Conservation (phyloP, 228 moss, liverwort and hornwort genomes). For the Sphagnum fallax region DNA sequence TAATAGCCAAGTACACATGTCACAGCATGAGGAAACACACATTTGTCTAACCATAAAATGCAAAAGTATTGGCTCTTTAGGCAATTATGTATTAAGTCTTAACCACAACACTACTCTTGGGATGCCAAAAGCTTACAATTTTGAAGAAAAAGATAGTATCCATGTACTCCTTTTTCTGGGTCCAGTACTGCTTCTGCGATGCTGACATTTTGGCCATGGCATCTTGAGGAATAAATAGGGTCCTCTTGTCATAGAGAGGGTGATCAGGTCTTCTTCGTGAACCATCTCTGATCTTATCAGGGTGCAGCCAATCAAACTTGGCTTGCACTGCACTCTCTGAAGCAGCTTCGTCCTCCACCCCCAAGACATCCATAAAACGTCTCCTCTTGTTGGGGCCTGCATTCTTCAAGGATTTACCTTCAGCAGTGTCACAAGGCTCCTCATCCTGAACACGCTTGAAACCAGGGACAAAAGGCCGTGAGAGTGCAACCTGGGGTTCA, state of each 20-base stretch:
- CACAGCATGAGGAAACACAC: too few relatives aligned
- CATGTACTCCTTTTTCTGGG: slow-evolving; percentile 73
- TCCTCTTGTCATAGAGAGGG: slow-evolving; percentile 70
- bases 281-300: slow-evolving; percentile 60
- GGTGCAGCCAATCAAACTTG: slow-evolving; percentile 83
- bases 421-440: slow-evolving; percentile 14
- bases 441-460: slow-evolving; percentile 62
- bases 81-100: too few relatives aligned
- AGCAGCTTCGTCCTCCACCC: slow-evolving; percentile 57
- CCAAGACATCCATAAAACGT: slow-evolving; percentile 64
- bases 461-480: slow-evolving; percentile 35
- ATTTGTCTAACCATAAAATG: too few relatives aligned
- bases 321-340: slow-evolving; percentile 83
- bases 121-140: slow-evolving; percentile 42
- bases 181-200: slow-evolving; percentile 92
- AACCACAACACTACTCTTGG: too few relatives aligned
- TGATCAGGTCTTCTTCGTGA: slow-evolving; percentile 71
- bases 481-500: slow-evolving; percentile 6
- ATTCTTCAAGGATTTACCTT: slow-evolving; percentile 9
- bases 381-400: slow-evolving; percentile 49
- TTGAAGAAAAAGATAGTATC: slow-evolving; percentile 88
- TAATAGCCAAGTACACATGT: too few relatives aligned
- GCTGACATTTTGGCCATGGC: slow-evolving; percentile 68
- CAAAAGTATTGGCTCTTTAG: too few relatives aligned
- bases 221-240: slow-evolving; percentile 60